phyloP scores from a whole-genome alignment of 352 stramenopile genomes.

The Phytophthora pluvialis region DNA sequence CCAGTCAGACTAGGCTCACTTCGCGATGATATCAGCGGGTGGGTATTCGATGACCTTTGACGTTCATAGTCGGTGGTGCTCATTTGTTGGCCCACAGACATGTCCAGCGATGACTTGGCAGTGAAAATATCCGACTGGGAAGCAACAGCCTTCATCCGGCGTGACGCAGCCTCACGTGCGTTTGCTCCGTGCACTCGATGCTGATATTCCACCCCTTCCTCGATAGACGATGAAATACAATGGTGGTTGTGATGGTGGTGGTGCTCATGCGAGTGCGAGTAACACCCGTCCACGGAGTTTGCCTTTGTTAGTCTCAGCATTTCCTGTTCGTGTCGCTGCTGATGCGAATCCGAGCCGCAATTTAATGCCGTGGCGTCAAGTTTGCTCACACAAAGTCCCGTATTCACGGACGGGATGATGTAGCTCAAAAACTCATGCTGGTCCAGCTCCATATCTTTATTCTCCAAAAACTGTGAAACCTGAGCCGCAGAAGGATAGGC shows the following conservation, averaged over 20 bases:
- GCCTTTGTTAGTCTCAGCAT: slow-evolving; percentile 12
- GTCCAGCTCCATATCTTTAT: slow-evolving; percentile 86
- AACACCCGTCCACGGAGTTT: slow-evolving; percentile 12
- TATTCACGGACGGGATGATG: slow-evolving; percentile 83
- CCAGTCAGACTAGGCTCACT: slow-evolving; percentile 50
- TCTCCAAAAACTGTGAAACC: slow-evolving; percentile 83
- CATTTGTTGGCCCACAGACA: neutral
- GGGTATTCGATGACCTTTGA: neutral
- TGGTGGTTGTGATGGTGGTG: slow-evolving; percentile 40
- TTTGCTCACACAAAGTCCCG: slow-evolving; percentile 59
- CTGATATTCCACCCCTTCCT: slow-evolving; percentile 29
- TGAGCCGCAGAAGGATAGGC: slow-evolving; percentile 12
- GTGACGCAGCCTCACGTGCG: slow-evolving; percentile 26
- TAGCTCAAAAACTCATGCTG: slow-evolving; percentile 83
- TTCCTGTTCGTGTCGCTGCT: slow-evolving; percentile 15
- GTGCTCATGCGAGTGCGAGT: slow-evolving; percentile 31
- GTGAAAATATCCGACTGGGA: slow-evolving; percentile 41
- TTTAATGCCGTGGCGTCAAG: slow-evolving; percentile 6
- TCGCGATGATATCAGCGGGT: slow-evolving; percentile 29
- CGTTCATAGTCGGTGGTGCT: neutral
- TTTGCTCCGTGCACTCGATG: slow-evolving; percentile 26
- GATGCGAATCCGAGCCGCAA: slow-evolving; percentile 15
- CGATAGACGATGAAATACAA: slow-evolving; percentile 13
- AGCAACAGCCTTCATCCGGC: slow-evolving; percentile 33
- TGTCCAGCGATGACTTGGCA: slow-evolving; percentile 25